Base-by-base conservation (phyloP, 768 basidiomycete species). In the Boletus subcaerulescens region DNA sequence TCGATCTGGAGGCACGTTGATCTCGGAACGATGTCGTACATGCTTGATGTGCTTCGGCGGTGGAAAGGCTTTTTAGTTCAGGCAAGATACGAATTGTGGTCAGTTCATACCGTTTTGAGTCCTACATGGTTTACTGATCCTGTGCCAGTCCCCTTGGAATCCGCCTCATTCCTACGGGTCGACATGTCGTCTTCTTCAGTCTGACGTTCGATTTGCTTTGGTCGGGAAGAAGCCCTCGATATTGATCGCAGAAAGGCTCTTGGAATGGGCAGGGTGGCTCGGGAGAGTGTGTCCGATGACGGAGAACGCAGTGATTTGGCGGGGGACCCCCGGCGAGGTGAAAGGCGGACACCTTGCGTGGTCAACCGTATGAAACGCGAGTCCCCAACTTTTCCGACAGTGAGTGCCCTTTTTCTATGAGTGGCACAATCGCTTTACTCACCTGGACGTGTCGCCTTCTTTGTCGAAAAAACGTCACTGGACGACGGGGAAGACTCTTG, bases 21-120 rank as follows among this genome's bases (percentile, higher is more conserved):
- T 14, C 11, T 48, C 26, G 10, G 65, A 62, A 20, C 14, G 10
- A 38, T 47, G 55, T 32, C 56, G 62, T 26, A 49, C 41, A 14
- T 65, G 65, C 14, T 44, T 54, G 40, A 36, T 41, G 9, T 2
- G 18, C 26, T 56, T 57, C 0, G 63, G 54, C 3, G 66, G 60
- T 3, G 50, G 51, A 29, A 63, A 56, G 18, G 61, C 52, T 31
- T 35, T 22, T 60, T 65, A 26, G 65, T 55, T 5, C 55, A 64
- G 13, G 66, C 60, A 43, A 71, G 55, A 32, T 33, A 68, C 0
- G 61, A 24, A 32, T 68, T 68, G 17, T 55, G 5, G 12, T 56
- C 20, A n/a, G 53, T 50, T 51, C 66, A 66, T 7, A 52, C 11
- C n/a, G 65, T 51, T 12, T 5, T 8, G 4, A 39, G 48, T 5